A percentile compares a stretch with the other conserved stretches of the same genome.
Conservation (phyloP, 306 rosid species). For the Prunus mongolica region DNA sequence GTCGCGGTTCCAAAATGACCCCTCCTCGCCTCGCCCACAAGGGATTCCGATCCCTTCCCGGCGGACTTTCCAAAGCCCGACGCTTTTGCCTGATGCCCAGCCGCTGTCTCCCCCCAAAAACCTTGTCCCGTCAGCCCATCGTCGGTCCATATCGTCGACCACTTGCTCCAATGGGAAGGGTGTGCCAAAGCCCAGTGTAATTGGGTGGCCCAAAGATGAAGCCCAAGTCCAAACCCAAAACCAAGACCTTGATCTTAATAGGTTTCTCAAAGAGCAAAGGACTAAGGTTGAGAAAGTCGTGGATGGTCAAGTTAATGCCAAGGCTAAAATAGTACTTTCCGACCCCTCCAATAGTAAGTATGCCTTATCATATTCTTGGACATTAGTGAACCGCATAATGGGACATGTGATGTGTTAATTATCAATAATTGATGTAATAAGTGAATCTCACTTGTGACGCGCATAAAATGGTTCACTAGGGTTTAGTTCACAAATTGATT, state of each 20-base stretch:
- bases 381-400: not conserved
- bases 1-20: constrained; percentile 66
- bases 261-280: constrained; percentile 59
- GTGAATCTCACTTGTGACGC: no score
- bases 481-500: not conserved
- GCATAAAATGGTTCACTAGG: no score
- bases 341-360: constrained; percentile 67
- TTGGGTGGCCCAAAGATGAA: constrained; percentile 16
- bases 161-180: constrained; percentile 54
- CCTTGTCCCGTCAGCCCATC: constrained; percentile 49
- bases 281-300: constrained; percentile 29
- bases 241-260: constrained; percentile 39
- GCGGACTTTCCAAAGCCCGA: constrained; percentile 26
- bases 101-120: constrained; percentile 74
- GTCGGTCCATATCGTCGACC: constrained; percentile 56
- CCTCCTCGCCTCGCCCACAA: constrained; percentile 44
- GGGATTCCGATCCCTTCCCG: constrained; percentile 37
- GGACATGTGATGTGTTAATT: no score
- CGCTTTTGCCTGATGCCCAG: constrained; percentile 20
- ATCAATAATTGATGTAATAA: no score
- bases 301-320: constrained; percentile 27
- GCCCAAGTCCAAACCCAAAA: constrained; percentile 30
- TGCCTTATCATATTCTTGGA: no score
- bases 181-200: constrained; percentile 6
- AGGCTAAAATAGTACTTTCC: constrained; percentile 54